These are phyloP conservation scores for Solanum paucissectum DNA, from an alignment of 257 asterid genomes.

Conservation along the genomic window DNA sequence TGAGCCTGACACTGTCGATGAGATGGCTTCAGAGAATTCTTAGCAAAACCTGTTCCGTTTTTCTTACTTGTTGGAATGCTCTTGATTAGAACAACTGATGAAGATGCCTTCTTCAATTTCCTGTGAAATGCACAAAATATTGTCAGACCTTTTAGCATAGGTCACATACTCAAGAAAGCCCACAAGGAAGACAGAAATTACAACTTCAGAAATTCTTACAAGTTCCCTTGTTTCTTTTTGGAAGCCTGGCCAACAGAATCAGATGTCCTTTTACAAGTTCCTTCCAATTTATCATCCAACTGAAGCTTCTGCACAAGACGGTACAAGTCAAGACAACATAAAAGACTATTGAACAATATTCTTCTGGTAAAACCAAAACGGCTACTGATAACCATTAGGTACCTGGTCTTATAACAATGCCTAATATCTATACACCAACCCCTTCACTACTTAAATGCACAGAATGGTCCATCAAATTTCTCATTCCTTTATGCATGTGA, in stretches of 20 bases:
- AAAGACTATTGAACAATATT: background rate
- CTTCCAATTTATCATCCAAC: constrained; percentile 14
- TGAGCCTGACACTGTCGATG: constrained; percentile 2
- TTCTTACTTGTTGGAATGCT: constrained; percentile 43
- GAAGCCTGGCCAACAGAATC: constrained; percentile 19
- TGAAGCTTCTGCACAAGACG: constrained; percentile 19
- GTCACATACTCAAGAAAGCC: background rate
- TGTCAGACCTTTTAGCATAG: background rate
- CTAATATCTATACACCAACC: background rate
- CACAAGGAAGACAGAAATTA: background rate
- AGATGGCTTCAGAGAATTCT: constrained; percentile 25
- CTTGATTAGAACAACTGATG: constrained; percentile 52
- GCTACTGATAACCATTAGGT: background rate
- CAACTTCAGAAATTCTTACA: constrained; percentile 23
- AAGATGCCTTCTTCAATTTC: constrained; percentile 25
- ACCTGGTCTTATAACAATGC: background rate
- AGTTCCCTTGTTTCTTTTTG: constrained; percentile 30
- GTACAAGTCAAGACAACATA: background rate
- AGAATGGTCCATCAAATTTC: background rate
- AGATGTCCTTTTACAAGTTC: constrained; percentile 20
- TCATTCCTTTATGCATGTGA: background rate
- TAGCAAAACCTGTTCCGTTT: constrained; percentile 26
- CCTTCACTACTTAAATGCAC: background rate
- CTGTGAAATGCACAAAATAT: constrained; percentile 17
- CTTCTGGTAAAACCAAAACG: background rate